Evolutionary conservation across 192 early-diverging fungal genomes (phyloP).

Genomic region (Backusella parvicylindrica): DNA sequence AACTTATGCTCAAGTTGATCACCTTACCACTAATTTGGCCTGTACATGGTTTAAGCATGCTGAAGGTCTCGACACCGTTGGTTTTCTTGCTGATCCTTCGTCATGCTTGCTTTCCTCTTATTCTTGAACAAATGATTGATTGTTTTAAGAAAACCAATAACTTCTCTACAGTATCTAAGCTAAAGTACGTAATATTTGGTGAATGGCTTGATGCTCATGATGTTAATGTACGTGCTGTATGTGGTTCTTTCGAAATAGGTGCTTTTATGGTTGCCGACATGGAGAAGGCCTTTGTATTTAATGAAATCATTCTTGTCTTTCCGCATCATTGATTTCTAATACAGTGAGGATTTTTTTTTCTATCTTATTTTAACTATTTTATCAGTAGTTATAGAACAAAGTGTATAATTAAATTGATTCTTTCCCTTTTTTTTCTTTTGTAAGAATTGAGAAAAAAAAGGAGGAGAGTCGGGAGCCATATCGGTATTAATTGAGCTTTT

Average conservation of each 20-base stretch:
- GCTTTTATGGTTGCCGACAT: background rate
- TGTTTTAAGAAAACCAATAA: conserved; percentile 1
- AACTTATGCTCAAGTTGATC: conserved; percentile 13
- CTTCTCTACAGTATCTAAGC: background rate
- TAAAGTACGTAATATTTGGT: background rate
- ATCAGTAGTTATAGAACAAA: no score
- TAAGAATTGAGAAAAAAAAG: no score
- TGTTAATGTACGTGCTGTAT: background rate
- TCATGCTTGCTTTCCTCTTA: background rate
- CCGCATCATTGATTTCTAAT: no score
- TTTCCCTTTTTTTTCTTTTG: no score
- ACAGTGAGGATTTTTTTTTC: no score
- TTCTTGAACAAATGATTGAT: background rate
- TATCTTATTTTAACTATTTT: no score
- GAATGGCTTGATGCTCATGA: background rate
- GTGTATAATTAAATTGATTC: no score
- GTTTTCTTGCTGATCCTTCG: background rate
- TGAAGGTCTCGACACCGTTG: background rate
- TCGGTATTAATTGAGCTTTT: no score
- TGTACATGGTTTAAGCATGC: background rate
- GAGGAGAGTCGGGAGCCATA: no score
- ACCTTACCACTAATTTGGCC: conserved; percentile 12
- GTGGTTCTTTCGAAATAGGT: conserved; percentile 5
- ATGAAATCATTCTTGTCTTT: no score
- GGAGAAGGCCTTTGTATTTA: no score